Percentiles rank a stretch among this genome's conserved stretches.
Conservation (phyloP, 163 green algal genomes). For the Botryococcus braunii region DNA sequence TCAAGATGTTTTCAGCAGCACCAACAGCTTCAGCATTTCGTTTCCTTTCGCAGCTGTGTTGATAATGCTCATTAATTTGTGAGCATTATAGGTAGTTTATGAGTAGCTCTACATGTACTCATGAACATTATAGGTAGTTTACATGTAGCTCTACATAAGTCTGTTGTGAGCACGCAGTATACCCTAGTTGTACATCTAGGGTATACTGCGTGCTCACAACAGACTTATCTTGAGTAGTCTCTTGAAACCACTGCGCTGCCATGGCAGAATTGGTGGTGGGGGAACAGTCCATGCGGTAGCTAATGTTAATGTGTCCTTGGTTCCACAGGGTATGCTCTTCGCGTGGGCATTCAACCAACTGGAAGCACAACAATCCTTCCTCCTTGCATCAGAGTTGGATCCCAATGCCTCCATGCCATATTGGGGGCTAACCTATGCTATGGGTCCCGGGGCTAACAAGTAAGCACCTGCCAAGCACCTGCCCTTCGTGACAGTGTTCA, state of each 20-base stretch:
- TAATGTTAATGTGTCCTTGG: too few relatives aligned
- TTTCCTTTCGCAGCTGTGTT: too few relatives aligned
- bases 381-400: slow-evolving; percentile 6
- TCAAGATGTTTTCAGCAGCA: too few relatives aligned
- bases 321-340: slow-evolving; percentile 21
- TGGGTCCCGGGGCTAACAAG: slow-evolving; percentile 26
- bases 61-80: too few relatives aligned
- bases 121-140: too few relatives aligned
- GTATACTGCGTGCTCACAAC: neutral
- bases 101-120: too few relatives aligned
- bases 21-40: too few relatives aligned
- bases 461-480: too few relatives aligned
- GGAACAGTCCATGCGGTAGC: too few relatives aligned
- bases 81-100: too few relatives aligned
- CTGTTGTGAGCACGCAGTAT: neutral
- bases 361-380: slow-evolving; percentile 18
- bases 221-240: neutral
- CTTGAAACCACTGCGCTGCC: neutral
- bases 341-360: slow-evolving; percentile 21
- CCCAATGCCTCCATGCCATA: slow-evolving; percentile 15
- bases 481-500: too few relatives aligned
- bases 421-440: slow-evolving; percentile 19
- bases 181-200: neutral
- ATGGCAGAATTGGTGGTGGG: slow-evolving; percentile 3
- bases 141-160: neutral